Base-by-base conservation (phyloP, 768 basidiomycete species). In the Auriscalpium vulgare region DNA sequence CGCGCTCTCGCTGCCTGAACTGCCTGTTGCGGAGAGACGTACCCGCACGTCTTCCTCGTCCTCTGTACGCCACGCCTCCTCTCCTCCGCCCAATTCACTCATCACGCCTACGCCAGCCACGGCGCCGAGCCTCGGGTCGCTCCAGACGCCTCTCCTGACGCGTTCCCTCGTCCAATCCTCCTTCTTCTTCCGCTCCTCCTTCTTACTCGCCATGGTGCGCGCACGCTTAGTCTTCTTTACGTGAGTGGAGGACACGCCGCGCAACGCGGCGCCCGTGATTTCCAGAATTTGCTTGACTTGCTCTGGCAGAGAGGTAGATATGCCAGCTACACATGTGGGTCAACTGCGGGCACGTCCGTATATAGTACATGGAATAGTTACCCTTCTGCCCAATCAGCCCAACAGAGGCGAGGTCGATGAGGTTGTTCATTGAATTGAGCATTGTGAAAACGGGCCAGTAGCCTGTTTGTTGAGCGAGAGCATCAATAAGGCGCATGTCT, bases 331-430 rank as follows among this genome's bases (percentile, higher is more conserved):
- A 29, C 29, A 5, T 29, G 29, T 29, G 29, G 29, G 29, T 29
- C 29, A 29, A 29, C 29, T 29, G 29, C 5, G 7, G 29, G 29
- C 29, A 29, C 29, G 29, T 29, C 29, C 29, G 4, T 29, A 7
- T 4, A 7, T 29, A 29, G 14, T 8, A 19, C n/a, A 46, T 44
- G 50, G 44, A 6, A n/a, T 43, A 50, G 69, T 7, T 53, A 87
- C 91, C 82, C 74, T 97, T 97, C 66, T 97, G 92, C 3, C 97
- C 97, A 62, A 97, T 97, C n/a, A 98, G 65, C 1, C 95, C 95
- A 45, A 94, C 81, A 56, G 85, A 87, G 1, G 91, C 93, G n/a
- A 98, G 77, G 67, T 98, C 95, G 58, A 97, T 82, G 55, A 98
- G 71, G 59, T 81, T 87, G 63, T 81, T 88, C 66, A 91, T 70